These are phyloP conservation scores for Carex arenaria DNA, from an alignment of 202 grass and related monocot genomes.

Conservation along the genomic window DNA sequence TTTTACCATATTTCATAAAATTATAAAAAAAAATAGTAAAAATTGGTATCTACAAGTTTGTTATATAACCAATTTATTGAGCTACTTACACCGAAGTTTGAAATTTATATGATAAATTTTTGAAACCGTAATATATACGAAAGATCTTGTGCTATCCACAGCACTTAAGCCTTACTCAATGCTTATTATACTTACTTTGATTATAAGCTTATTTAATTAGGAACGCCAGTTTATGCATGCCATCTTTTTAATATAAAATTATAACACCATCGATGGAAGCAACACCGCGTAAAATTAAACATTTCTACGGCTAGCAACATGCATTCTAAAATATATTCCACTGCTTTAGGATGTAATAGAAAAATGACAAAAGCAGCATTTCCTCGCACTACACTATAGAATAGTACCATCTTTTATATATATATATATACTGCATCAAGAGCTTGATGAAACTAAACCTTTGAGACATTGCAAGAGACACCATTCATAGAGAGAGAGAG, in stretches of 20 bases:
- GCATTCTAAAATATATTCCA: constrained; percentile 17
- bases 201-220: background rate
- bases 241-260: constrained; percentile 4
- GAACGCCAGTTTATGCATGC: background rate
- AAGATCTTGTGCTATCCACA: too few relatives aligned
- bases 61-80: too few relatives aligned
- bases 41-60: too few relatives aligned
- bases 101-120: too few relatives aligned
- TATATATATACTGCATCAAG: constrained; percentile 5
- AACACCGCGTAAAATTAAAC: background rate
- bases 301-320: constrained; percentile 19
- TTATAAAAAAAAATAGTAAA: too few relatives aligned
- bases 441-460: constrained; percentile 6
- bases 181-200: background rate
- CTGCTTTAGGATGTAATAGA: constrained; percentile 15
- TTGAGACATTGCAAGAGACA: constrained; percentile 26
- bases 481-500: background rate
- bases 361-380: constrained; percentile 11
- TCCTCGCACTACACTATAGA: background rate
- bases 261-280: constrained; percentile 15
- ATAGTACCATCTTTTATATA: background rate
- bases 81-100: too few relatives aligned
- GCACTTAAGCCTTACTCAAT: background rate
- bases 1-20: too few relatives aligned
- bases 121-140: too few relatives aligned